phyloP scores from a whole-genome alignment of 306 rosid species.

The Ceratonia siliqua region DNA sequence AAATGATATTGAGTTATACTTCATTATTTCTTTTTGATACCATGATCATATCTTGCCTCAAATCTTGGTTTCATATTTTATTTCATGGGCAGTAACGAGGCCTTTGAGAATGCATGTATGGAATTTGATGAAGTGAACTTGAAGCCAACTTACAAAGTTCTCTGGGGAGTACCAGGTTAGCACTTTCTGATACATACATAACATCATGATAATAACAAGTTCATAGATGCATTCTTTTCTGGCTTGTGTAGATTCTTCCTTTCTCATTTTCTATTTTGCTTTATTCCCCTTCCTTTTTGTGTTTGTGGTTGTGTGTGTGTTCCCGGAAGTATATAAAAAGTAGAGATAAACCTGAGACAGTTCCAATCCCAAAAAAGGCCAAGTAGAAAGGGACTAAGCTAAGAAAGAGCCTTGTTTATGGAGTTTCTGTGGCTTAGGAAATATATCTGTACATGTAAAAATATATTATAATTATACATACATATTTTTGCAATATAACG shows the following conservation, averaged over 20 bases:
- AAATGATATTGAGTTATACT: background rate
- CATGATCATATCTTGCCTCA: background rate
- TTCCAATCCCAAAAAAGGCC: slow-evolving; percentile 14
- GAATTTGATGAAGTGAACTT: slow-evolving; percentile 93
- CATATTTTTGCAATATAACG: background rate
- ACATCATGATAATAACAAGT: slow-evolving; percentile 6
- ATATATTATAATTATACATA: background rate
- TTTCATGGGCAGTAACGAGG: slow-evolving; percentile 68
- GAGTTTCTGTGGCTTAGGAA: background rate
- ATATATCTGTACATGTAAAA: background rate
- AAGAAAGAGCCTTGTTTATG: slow-evolving; percentile 2
- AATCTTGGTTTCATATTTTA: slow-evolving; percentile 33
- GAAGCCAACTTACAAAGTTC: slow-evolving; percentile 91
- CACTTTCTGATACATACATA: slow-evolving; percentile 23
- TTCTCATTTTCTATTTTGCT: slow-evolving; percentile 5
- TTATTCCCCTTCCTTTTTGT: slow-evolving; percentile 1
- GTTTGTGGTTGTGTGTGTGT: background rate
- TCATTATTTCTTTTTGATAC: background rate
- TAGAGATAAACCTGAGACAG: background rate
- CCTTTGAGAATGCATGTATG: slow-evolving; percentile 94
- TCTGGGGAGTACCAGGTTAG: slow-evolving; percentile 96
- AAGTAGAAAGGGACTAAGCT: background rate
- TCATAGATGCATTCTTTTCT: background rate
- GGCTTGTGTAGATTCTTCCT: background rate
- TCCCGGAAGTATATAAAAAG: slow-evolving; percentile 20